Base-by-base conservation (phyloP, 2,329 filamentous ascomycete genomes). In the Teratosphaeria viscida region DNA sequence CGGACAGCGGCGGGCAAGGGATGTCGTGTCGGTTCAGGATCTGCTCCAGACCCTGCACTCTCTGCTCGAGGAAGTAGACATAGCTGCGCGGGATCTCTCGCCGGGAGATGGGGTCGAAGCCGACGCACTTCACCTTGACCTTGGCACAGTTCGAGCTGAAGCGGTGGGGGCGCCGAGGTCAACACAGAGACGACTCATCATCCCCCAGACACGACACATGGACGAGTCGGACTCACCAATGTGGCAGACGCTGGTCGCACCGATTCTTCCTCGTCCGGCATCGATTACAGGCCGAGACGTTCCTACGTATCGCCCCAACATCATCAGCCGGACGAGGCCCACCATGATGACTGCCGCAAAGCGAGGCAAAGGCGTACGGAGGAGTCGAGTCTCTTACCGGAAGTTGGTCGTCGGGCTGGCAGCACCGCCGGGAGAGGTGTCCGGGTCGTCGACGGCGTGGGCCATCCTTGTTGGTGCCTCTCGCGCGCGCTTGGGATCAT, bases 91-190 rank as follows among this genome's bases (percentile, higher is more conserved):
- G 92, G 60, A 97, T 96, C 76, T 96, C 91, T 71, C 89, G 86
- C 80, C 96, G 96, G 27, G 90, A 95, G 70, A 96, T 96, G 37
- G 92, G 92, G 72, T 97, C 92, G 74, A 96, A 96, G 63, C 92
- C 92, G 56, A 96, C 90, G 73, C 94, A 97, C 65, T 89, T 87
- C 54, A 95, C 89, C 60, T 84, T 83, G n/a, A 89, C 92, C 77
- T 96, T 96, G 73, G 26, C 26, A 34, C 27, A 54, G 27, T 35
- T 32, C 7, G 34, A 54, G 34, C 27, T 54, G 52, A 54, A 29
- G 16, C 27, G 32, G 26, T 19, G 19, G 5, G 8, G 16, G 16
- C 43, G 19, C 2, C 5, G n/a, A 49, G 19, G 43, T 39, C 16
- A 39, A 14, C 37, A 39, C 5, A 2, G 19, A 1, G 19, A 19